Evolutionary conservation across 768 basidiomycete species (phyloP), one percentile per base, ranked within the genome.

Genomic region (Neoboletus brunneissimus): DNA sequence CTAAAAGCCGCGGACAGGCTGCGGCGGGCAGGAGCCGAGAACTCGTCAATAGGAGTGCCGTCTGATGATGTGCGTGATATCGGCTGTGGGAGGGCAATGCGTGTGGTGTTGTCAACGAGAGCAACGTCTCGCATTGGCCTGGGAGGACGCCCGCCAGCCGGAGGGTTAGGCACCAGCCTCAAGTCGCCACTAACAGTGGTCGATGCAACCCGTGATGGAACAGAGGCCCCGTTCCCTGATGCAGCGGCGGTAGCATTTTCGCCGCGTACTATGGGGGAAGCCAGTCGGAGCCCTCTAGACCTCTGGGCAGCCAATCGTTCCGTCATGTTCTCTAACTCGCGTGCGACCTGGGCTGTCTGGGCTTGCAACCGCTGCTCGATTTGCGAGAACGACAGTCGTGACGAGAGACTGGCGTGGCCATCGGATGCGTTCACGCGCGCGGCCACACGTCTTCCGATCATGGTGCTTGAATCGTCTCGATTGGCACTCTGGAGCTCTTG

Each of bases 361-460:
- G 52, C 58, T 38, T 69, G 69, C 51, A 67, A 29, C 46, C 56
- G 66, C 42, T 72, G 71, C 37, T 71, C 71, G 1, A 74, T 53
- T 43, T 57, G 65, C 37, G 67, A 58, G 34, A 67, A 43, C 42
- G 69, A 55, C 7, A 64, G 52, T 40, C 67, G 58, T 13, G 64
- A 56, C 29, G 55, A 62, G 47, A 62, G 60, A 32, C 56, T 57
- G 18, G 48, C 42, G 1, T 59, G 67, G n/a, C 50, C 37, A 6
- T 69, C 61, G 34, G 67, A 49, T 37, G 61, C 56, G 31, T 55
- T 61, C 20, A 63, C 52, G 52, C 71, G 71, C 3, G 73, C 73
- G 4, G 72, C 68, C 42, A 72, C 71, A 38, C 70, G 71, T 27
- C 73, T 66, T 35, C 71, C 71, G 18, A 74, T 73, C 69, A 72